Evolutionary conservation across 129 eudicot genomes (phyloP), one percentile per base, ranked within the genome.

Genomic region (Arctium lappa): DNA sequence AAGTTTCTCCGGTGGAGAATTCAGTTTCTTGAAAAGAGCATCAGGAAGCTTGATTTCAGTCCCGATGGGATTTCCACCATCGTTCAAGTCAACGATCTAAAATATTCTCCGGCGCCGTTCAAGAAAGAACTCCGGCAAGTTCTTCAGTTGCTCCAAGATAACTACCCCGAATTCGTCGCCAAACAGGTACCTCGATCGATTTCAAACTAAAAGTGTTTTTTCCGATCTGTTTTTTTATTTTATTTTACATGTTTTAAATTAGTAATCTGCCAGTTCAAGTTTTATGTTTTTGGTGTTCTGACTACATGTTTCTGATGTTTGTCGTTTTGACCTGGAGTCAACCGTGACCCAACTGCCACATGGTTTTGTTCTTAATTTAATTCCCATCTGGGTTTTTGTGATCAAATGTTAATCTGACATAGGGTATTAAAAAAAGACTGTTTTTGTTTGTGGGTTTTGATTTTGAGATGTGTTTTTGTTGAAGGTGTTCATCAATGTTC

Each of bases 101-200:
- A 89, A 89, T 86, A 85, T 56, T 88, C 97, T 10, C 97, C 97
- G 44, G 94, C 97, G 0, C 89, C 88, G 37, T 89, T 84, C 27
- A 92, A 89, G 89, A 90, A 83, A 39, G 98, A 94, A 69, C 92
- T 94, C 50, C 85, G 97, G n/a, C 93, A 89, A 53, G 97, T 94
- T 10, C 86, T 92, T 16, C 97, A 87, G 38, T 69, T 92, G 81
- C 89, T 94, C 46, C 98, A 94, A 80, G 98, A 94, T 71, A 94
- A 94, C 78, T 94, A 92, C 78, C 98, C 98, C 3, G 98, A 94
- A 76, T 94, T 94, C 73, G 98, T 92, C 4, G 98, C 97, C 76
- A 94, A 88, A 48, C 98, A 94, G 97, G 98, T 94, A 86, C 4
- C 5, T 16, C 2, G 22, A 3, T 36, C 16, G 15, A 27, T 66